Base-by-base conservation (phyloP, 176 grass and related monocot genomes). In the Rhipidocladum racemiflorum region DNA sequence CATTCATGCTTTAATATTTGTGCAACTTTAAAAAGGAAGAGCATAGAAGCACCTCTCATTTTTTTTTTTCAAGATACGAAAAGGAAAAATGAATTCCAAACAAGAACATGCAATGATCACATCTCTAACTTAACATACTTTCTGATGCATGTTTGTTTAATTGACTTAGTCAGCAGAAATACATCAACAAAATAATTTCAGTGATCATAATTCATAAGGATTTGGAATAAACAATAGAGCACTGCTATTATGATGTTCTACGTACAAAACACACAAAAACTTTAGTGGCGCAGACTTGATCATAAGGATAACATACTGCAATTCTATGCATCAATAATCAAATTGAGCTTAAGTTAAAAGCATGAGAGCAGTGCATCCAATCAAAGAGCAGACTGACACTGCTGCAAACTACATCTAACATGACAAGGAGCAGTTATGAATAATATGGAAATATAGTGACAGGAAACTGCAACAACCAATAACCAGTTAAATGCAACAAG, bases 311-410 rank as follows among this genome's bases (percentile, higher is more conserved):
- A 68, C 2, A 30, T 29, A 70, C 34, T 29, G 62, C 5, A 54
- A 69, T 59, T 44, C 64, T 65, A 69, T 57, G 50, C 35, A 70
- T 57, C 65, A 70, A 67, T 70, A 35, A 70, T 44, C 65, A 29
- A 43, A 81, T 9, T 55, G 9, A 42, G 4, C 7, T 9, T n/a
- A 18, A 66, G 51, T 50, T 23, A 32, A 64, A 32, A 5, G 5
- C 17, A 15, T 38, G 14, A 63, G 30, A 55, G 21, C 7, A 79
- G 17, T 67, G 14, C 20, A 65, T 38, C n/a, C n/a, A 4, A 18
- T 55, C 46, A 11, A 68, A 80, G 32, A 54, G 14, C 21, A 48
- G 46, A 48, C 1, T 68, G 63, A 54, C 27, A 40, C 13, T 39
- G 46, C 46, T 46, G 0, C 27, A 32, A 59, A 28, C 46, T 39